Evolutionary conservation across 805 yeast genomes (phyloP), one percentile per base, ranked within the genome.

Genomic region (Candida golubevii): DNA sequence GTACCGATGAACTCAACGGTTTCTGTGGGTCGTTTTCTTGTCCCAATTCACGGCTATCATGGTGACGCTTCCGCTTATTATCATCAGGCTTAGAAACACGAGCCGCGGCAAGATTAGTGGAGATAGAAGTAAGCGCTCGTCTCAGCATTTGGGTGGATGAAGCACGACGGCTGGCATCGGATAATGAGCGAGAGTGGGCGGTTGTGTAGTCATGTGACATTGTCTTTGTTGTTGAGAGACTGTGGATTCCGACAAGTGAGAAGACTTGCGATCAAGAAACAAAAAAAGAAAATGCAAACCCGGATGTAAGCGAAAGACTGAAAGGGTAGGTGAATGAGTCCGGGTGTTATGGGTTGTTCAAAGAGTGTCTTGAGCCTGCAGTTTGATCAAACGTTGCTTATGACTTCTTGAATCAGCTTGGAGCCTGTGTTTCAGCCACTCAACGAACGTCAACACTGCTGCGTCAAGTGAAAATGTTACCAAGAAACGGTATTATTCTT

Each of bases 11-110:
- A 29, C 46, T 47, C 36, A 45, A 27, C n/a, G 31, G 29, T 30
- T 35, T 40, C 32, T 23, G 33, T 2, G 40, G 40, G 12, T 46
- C 54, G 28, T 53, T 53, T 34, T 53, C 56, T 33, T 50, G 53
- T 38, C 55, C 56, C 10, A 44, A 26, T 30, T 53, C 57, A n/a
- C 53, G 45, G 2, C 43, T 39, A 4, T 49, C 55, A 5, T 18
- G 23, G 23, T 47, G 50, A 26, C 57, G 51, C 14, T 54, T 46
- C 36, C 55, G 55, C 28, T 47, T 43, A 28, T 38, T 46, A 13
- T 50, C 55, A 18, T 53, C 56, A 29, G 51, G 51, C 26, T 51
- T 53, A n/a, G 48, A 41, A 13, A 51, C 53, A 6, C 55, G 51
- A 5, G 55, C 40, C 14, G 48, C 46, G n/a, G 52, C 55, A 4